Evolutionary conservation across 2,329 filamentous ascomycete genomes (phyloP).

Genomic region (Hymenoscyphus fraxineus): DNA sequence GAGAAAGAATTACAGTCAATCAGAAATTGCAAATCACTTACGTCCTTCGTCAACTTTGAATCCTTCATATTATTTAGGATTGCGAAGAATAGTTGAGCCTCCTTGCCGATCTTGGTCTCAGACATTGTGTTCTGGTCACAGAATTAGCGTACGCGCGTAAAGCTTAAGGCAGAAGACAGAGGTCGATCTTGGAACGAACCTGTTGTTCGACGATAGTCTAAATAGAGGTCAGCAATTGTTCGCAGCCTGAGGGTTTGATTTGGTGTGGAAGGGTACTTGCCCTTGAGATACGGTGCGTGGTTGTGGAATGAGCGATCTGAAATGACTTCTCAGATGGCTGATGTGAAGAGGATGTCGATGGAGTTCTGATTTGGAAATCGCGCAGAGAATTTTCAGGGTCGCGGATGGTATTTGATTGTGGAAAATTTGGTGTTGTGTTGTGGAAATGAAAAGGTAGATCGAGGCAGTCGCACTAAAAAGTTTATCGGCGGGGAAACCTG

Average conservation of each 20-base stretch:
- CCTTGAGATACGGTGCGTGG: not conserved
- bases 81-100: conserved; percentile 21
- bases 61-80: conserved; percentile 22
- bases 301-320: not conserved
- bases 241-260: not conserved
- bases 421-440: conserved; percentile 3
- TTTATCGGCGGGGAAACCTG: not conserved
- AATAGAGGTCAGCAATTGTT: not conserved
- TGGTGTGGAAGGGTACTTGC: not conserved
- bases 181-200: not conserved
- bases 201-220: not conserved
- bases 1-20: not conserved
- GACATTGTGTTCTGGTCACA: no score
- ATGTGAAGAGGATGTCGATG: not conserved
- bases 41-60: conserved; percentile 13
- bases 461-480: not conserved
- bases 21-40: conserved; percentile 11
- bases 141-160: no score
- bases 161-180: no score
- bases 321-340: not conserved
- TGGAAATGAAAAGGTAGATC: not conserved
- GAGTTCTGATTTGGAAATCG: not conserved
- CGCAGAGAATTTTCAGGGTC: no score
- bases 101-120: conserved; percentile 8
- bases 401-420: not conserved